Evolutionary conservation across 73 alveolate species (phyloP).

Genomic region (Tetrahymena thermophila): DNA sequence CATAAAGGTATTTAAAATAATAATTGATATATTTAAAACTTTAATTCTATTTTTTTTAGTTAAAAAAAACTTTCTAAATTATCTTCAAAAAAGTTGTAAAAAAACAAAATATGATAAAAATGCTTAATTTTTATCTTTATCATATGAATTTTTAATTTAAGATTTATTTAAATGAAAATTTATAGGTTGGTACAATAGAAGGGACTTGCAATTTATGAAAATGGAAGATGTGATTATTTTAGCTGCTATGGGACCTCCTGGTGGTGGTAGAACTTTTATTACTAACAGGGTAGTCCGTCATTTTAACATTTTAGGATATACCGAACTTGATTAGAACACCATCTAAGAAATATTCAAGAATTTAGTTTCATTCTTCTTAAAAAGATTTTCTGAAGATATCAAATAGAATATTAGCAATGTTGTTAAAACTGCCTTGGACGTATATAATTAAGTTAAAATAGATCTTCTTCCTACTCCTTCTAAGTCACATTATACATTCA

Average conservation of each 20-base stretch:
- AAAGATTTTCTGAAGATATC: conserved; percentile 61
- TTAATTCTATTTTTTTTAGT: too few species aligned
- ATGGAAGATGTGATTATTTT: conserved; percentile 74
- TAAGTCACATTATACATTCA: conserved; percentile 98
- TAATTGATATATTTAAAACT: background rate
- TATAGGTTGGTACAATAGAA: conserved; percentile 93
- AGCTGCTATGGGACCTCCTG: conserved; percentile 95
- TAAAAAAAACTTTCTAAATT: too few species aligned
- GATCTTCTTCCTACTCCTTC: conserved; percentile 99
- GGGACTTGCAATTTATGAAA: conserved; percentile 64
- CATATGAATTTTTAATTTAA: too few species aligned
- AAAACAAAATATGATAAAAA: too few species aligned
- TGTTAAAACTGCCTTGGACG: conserved; percentile 65
- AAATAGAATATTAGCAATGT: conserved; percentile 41
- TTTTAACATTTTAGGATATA: conserved; percentile 85
- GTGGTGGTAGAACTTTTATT: conserved; percentile 91
- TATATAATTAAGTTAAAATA: conserved; percentile 82
- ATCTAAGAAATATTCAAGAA: conserved; percentile 79
- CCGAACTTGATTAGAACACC: conserved; percentile 86
- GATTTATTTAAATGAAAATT: background rate
- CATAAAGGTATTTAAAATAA: conserved; percentile 43
- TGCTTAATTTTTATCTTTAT: too few species aligned
- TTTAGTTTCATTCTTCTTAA: conserved; percentile 14
- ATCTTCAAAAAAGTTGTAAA: too few species aligned
- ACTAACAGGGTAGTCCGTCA: conserved; percentile 97